Evolutionary conservation across 352 stramenopile species (phyloP).

Genomic region (Blastocystis sp.): DNA sequence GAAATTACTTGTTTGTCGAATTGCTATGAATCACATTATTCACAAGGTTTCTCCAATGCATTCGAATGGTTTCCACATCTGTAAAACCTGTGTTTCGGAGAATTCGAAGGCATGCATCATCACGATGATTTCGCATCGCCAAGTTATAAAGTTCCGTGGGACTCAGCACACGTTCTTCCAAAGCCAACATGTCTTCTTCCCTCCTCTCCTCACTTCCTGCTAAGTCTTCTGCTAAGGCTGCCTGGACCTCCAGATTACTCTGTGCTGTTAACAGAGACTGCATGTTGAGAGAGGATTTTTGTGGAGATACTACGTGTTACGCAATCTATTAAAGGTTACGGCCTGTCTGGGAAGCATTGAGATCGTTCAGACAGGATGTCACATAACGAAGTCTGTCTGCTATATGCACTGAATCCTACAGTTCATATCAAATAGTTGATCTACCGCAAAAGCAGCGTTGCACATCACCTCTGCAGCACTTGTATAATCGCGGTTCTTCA

Average conservation of each 20-base stretch:
- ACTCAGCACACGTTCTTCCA: neutral
- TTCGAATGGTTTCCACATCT: neutral
- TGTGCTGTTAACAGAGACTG: neutral
- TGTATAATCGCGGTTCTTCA: constrained; percentile 30
- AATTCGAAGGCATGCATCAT: neutral
- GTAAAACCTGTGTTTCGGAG: neutral
- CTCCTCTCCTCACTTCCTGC: neutral
- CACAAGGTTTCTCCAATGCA: neutral
- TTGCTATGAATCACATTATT: neutral
- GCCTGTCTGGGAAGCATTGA: neutral
- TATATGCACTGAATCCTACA: neutral
- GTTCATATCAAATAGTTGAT: neutral
- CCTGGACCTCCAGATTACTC: neutral
- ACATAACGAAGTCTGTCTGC: neutral
- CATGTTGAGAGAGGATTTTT: neutral
- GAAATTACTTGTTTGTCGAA: neutral
- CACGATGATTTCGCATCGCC: neutral
- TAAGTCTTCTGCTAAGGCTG: neutral
- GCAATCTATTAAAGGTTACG: neutral
- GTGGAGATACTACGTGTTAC: neutral
- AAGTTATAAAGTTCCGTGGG: neutral
- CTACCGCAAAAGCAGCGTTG: constrained; percentile 2
- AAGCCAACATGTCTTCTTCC: neutral
- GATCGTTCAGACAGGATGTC: constrained; percentile 39
- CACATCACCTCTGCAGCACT: constrained; percentile 9